phyloP scores from a whole-genome alignment of 1,139 yeast species.

The Saccharomyces hybrid region DNA sequence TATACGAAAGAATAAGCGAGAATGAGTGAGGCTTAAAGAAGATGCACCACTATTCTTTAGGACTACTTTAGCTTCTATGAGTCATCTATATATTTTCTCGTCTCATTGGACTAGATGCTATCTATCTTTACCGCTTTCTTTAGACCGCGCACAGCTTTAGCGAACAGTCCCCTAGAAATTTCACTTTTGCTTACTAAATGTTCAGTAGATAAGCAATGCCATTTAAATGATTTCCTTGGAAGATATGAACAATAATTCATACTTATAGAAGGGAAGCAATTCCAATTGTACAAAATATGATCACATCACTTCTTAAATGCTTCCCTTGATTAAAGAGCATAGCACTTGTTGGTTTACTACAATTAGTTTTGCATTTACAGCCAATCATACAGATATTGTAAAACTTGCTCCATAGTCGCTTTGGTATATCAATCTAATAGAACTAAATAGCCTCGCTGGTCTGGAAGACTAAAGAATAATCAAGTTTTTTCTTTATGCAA shows the following conservation, averaged over 20 bases:
- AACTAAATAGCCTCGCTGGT: background rate
- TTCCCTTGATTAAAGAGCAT: too few relatives aligned
- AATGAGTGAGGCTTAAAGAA: background rate
- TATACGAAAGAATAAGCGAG: background rate
- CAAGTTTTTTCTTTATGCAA: background rate
- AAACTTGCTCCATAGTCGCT: too few relatives aligned
- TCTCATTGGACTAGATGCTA: background rate
- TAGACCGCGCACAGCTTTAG: background rate
- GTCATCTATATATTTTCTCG: background rate
- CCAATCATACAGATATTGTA: too few relatives aligned
- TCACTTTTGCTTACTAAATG: background rate
- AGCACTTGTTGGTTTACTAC: too few relatives aligned
- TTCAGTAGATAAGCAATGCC: background rate
- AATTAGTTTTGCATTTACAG: too few relatives aligned
- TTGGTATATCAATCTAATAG: background rate
- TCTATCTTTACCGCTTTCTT: background rate
- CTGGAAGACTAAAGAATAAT: background rate
- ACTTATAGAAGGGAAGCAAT: background rate
- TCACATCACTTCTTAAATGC: too few relatives aligned
- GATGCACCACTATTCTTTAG: background rate
- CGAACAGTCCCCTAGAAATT: background rate
- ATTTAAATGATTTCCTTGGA: too few relatives aligned
- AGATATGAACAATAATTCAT: background rate
- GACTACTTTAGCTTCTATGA: background rate
- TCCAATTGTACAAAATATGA: too few relatives aligned